Evolutionary conservation across 1,139 yeast species (phyloP), one percentile per base, ranked within the genome.

Genomic region (Kodamaea anthophila): DNA sequence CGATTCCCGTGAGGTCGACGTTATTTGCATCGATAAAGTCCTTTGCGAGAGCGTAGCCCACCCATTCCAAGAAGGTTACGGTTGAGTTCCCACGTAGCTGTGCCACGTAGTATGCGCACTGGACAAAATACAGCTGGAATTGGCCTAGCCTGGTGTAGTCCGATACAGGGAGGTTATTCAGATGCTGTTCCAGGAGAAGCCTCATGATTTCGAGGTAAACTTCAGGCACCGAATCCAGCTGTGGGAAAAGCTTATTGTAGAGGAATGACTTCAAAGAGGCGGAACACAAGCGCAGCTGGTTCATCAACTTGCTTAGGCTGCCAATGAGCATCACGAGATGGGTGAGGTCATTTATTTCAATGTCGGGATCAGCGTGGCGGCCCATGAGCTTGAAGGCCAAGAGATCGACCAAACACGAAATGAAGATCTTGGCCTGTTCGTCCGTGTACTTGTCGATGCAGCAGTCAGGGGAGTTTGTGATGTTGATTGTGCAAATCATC

Each of bases 41-140:
- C 24, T 39, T 38, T 9, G 48, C 40, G 26, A 48, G 41, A 9
- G 41, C 24, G 27, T 40, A 55, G 2, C 64, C 64, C 3, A 53
- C 46, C 12, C 50, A 34, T 13, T 49, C 49, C 18, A 57, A 39
- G 33, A 54, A 34, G 9, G 15, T 10, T 1, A 21, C 12, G 2
- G 55, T 10, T 23, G 23, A 24, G 39, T 32, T 12, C 28, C 28
- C 21, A n/a, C 9, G 18, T 27, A 11, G 43, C 35, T 11, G 21
- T 15, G 15, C 14, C 10, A 47, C 45, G 19, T 46, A 37, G 25
- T 42, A 54, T 21, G 42, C 42, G 13, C 47, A 35, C 13, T 42
- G 43, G 4, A 52, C 26, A 8, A 51, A 41, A 15, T 46, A 38
- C 15, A 41, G 43, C 27, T 40, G 46, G 16, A 43, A 39, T 15